These are phyloP conservation scores for Babesia gibsoni DNA, from an alignment of 169 alveolate species.

Conservation along the genomic window DNA sequence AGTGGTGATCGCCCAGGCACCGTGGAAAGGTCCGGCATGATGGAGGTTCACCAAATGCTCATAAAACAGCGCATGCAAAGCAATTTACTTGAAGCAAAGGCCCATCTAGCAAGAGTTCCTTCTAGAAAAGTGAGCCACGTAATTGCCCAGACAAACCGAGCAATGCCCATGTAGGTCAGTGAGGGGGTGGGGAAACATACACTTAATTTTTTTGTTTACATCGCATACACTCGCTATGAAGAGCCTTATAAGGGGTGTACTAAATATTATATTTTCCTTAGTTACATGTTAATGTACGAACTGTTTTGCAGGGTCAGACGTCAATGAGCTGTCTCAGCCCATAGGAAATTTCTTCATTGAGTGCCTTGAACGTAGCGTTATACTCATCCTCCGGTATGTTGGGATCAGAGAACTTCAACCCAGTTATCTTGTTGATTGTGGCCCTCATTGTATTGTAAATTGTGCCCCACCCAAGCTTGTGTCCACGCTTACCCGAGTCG, in stretches of 20 bases:
- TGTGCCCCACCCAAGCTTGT: constrained; percentile 91
- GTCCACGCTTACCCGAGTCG: constrained; percentile 82
- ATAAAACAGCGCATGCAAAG: constrained; percentile 46
- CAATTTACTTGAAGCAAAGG: constrained; percentile 56
- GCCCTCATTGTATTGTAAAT: constrained; percentile 87
- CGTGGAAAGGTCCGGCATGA: not conserved
- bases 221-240: not conserved
- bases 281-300: not conserved
- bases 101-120: constrained; percentile 44
- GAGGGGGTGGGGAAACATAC: no score
- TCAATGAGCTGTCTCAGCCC: constrained; percentile 56
- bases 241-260: not conserved
- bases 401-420: constrained; percentile 84
- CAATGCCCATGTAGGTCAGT: not conserved
- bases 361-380: constrained; percentile 26
- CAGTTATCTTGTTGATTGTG: constrained; percentile 85
- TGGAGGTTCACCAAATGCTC: constrained; percentile 32
- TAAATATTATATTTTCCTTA: not conserved
- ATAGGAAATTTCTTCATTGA: constrained; percentile 41
- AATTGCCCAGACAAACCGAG: constrained; percentile 1
- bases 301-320: constrained; percentile 4
- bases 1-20: no score
- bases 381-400: constrained; percentile 42
- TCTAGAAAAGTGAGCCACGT: constrained; percentile 54
- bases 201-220: not conserved